These are phyloP conservation scores for Sorghum bicolor DNA, from an alignment of 176 grass and related monocot species.

Conservation along the genomic window Sorghum_bicolor_NCBIv3 NC_012873.2:60656001-60656500, in stretches of 20 bases:
- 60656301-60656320: constrained; percentile 9
- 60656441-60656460: constrained; percentile 23
- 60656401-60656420: constrained; percentile 42
- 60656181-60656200: not conserved
- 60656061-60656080: not conserved
- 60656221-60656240: constrained; percentile 19
- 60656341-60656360: too few relatives aligned
- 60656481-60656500: not conserved
- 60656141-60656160: not conserved
- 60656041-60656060: not conserved
- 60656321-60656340: not conserved
- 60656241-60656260: not conserved
- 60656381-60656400: constrained; percentile 5
- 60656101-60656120: not conserved
- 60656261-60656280: constrained; percentile 1
- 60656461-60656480: constrained; percentile 33
- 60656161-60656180: not conserved
- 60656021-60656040: not conserved
- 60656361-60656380: not conserved
- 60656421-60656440: constrained; percentile 3
- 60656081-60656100: not conserved
- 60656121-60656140: not conserved
- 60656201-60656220: not conserved
- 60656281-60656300: not conserved
- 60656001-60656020: not conserved